Conservation (phyloP, 108 stramenopile genomes). For the Seminavis robusta region DNA sequence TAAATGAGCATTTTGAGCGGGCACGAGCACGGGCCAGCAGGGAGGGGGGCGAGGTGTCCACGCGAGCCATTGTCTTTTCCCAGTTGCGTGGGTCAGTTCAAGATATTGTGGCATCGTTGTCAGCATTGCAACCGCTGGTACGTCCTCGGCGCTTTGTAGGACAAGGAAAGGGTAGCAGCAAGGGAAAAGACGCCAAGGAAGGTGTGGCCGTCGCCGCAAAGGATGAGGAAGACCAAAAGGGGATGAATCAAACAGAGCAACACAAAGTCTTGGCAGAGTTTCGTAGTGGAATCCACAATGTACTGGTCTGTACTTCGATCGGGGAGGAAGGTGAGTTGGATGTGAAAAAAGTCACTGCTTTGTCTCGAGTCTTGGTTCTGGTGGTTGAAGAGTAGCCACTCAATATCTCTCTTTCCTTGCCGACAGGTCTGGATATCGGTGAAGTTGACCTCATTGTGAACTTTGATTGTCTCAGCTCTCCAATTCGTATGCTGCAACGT, state of each 20-base stretch:
- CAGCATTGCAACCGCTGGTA: constrained; percentile 30
- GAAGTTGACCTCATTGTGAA: constrained; percentile 95
- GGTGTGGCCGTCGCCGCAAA: constrained; percentile 15
- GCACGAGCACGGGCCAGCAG: too few species aligned
- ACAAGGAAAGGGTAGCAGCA: constrained; percentile 57
- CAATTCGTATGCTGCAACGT: constrained; percentile 88
- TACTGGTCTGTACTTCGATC: constrained; percentile 92
- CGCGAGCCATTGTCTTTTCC: constrained; percentile 88
- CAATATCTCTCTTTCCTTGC: constrained; percentile 41
- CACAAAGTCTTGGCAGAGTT: constrained; percentile 80
- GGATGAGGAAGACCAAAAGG: constrained; percentile 7
- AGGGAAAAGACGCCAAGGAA: constrained; percentile 3
- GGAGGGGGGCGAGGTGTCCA: constrained; percentile 27
- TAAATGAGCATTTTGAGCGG: constrained; percentile 78
- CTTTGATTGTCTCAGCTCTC: constrained; percentile 80
- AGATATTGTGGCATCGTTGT: constrained; percentile 62
- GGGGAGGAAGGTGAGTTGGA: constrained; percentile 85
- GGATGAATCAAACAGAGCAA: constrained; percentile 88
- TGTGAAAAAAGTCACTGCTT: neutral
- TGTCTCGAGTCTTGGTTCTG: neutral
- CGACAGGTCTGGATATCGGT: constrained; percentile 94
- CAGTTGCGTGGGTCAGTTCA: constrained; percentile 76
- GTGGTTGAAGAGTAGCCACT: neutral
- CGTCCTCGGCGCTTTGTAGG: constrained; percentile 75
- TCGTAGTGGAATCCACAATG: constrained; percentile 73